A percentile compares a stretch with the other conserved stretches of the same genome.
phyloP scores from a whole-genome alignment of 2,329 filamentous ascomycete genomes.

The Phialocephala sp. region DNA sequence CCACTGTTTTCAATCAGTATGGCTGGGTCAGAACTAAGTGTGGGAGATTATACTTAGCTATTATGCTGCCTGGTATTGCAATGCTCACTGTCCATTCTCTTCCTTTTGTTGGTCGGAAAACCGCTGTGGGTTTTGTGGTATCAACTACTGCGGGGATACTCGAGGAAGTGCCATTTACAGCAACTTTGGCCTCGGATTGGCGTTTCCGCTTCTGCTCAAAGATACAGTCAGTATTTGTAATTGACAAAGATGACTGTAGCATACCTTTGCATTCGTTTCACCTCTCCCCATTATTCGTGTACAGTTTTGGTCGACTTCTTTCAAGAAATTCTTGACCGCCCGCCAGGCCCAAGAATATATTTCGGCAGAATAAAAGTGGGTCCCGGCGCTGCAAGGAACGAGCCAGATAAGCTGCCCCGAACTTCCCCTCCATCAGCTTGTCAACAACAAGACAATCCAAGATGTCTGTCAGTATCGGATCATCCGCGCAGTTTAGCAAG shows the following conservation, averaged over 20 bases:
- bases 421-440: conserved; percentile 7
- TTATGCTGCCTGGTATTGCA: conserved; percentile 78
- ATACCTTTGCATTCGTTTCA: conserved; percentile 41
- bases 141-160: conserved; percentile 47
- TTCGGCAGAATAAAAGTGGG: conserved; percentile 7
- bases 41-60: conserved; percentile 65
- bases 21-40: conserved; percentile 16
- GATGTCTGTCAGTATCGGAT: conserved; percentile 62
- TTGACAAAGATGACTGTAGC: neutral
- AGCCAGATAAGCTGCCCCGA: conserved; percentile 12
- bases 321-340: conserved; percentile 1
- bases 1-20: conserved; percentile 32
- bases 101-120: conserved; percentile 69
- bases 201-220: conserved; percentile 43
- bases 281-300: conserved; percentile 40
- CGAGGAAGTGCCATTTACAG: conserved; percentile 35
- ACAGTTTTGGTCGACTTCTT: neutral
- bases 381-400: neutral
- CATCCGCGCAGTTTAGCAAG: conserved; percentile 72
- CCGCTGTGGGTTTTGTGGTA: conserved; percentile 69
- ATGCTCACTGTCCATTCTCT: conserved; percentile 77
- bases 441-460: conserved; percentile 6
- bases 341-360: neutral
- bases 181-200: conserved; percentile 37
- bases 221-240: neutral